Evolutionary conservation across 2,329 filamentous ascomycete genomes (phyloP).

Genomic region (Simplicillium aogashimaense): DNA sequence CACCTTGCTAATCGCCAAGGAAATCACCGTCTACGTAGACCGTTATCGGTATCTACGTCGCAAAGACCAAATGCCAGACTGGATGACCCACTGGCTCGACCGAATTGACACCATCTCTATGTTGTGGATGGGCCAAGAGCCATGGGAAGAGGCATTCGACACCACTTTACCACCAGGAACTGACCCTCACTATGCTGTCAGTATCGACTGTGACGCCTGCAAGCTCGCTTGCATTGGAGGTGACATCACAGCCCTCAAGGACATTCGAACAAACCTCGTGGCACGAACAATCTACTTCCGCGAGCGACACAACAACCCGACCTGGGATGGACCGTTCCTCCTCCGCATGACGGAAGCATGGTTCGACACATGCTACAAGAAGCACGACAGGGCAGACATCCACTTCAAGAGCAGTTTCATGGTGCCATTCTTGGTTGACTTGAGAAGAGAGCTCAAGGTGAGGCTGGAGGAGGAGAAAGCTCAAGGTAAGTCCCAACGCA

Average conservation of each 20-base stretch:
- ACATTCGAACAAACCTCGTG: constrained; percentile 33
- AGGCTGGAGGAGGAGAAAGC: no score
- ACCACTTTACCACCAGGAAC: background rate
- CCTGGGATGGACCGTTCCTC: constrained; percentile 21
- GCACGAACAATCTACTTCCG: constrained; percentile 18
- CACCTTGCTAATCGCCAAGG: constrained; percentile 29
- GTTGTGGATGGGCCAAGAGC: constrained; percentile 26
- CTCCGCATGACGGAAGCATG: constrained; percentile 29
- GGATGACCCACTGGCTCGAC: constrained; percentile 16
- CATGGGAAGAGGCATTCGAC: constrained; percentile 19
- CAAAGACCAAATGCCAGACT: constrained; percentile 9
- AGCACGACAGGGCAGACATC: no score
- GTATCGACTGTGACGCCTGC: constrained; percentile 41
- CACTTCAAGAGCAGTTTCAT: no score
- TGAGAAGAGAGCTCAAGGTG: no score
- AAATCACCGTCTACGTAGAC: constrained; percentile 24
- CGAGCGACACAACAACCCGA: background rate
- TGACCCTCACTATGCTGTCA: constrained; percentile 12
- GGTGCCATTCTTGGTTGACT: no score
- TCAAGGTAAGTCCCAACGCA: no score
- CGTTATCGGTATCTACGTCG: constrained; percentile 12
- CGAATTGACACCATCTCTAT: constrained; percentile 21
- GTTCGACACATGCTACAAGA: background rate
- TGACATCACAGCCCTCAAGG: constrained; percentile 26
- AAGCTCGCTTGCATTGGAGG: constrained; percentile 39